Evolutionary conservation across 768 basidiomycete genomes (phyloP).

Genomic region (Tulasnella sp.): DNA sequence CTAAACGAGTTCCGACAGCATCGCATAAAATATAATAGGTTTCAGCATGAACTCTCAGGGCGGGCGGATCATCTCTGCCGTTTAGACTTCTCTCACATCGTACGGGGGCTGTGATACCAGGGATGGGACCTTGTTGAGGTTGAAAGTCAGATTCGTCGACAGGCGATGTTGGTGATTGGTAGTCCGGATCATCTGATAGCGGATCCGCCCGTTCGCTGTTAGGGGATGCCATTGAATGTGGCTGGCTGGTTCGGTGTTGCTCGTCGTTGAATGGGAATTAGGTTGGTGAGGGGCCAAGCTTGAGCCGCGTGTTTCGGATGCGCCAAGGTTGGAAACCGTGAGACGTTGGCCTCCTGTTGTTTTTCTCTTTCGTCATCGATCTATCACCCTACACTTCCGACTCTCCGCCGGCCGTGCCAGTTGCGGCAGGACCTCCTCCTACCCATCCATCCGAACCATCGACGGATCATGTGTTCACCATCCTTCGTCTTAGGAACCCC

Average conservation of each 20-base stretch:
- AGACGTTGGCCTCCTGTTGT: too few species aligned
- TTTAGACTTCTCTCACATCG: constrained; percentile 48
- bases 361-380: too few species aligned
- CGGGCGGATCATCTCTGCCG: too few species aligned
- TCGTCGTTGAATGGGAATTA: constrained; percentile 32
- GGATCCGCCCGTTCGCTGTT: constrained; percentile 10
- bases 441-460: too few species aligned
- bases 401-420: too few species aligned
- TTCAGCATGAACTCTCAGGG: too few species aligned
- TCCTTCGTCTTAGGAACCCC: too few species aligned
- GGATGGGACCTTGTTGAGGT: background rate
- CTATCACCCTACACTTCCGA: too few species aligned
- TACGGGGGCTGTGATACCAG: constrained; percentile 39
- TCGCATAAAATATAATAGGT: too few species aligned
- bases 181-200: constrained; percentile 31
- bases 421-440: too few species aligned
- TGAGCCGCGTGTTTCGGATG: constrained; percentile 36
- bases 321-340: constrained; percentile 29
- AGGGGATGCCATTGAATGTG: constrained; percentile 50
- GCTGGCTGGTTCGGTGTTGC: too few species aligned
- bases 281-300: constrained; percentile 22
- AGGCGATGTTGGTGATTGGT: constrained; percentile 31
- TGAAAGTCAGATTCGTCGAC: constrained; percentile 40
- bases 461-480: too few species aligned
- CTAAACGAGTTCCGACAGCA: background rate